These are phyloP conservation scores for Quercus robur DNA, from an alignment of 306 rosid genomes.

Conservation along the genomic window DNA sequence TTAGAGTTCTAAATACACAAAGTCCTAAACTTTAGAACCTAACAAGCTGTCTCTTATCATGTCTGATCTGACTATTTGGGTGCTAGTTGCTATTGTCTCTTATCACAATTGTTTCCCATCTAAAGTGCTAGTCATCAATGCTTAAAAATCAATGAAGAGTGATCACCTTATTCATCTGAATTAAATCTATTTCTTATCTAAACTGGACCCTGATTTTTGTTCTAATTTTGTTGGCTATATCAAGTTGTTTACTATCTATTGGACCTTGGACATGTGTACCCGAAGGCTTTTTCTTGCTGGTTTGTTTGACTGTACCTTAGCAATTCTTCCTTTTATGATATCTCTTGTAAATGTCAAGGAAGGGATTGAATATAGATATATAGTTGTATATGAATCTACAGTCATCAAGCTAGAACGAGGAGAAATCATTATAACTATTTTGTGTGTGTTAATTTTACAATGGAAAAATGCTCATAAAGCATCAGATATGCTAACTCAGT, in stretches of 20 bases:
- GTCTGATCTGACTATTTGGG: too few relatives aligned
- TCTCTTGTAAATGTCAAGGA: conserved; percentile 15
- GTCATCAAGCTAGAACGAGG: conserved; percentile 1
- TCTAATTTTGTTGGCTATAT: neutral
- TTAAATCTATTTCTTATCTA: neutral
- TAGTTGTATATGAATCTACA: conserved; percentile 10
- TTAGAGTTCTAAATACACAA: too few relatives aligned
- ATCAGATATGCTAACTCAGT: conserved; percentile 40
- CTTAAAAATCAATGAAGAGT: neutral
- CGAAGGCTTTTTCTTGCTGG: neutral
- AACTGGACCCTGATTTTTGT: neutral
- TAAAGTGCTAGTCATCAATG: neutral
- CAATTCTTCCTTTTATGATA: neutral
- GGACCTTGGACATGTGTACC: conserved; percentile 2
- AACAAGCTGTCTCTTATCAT: too few relatives aligned
- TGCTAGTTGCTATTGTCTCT: too few relatives aligned
- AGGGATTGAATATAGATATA: neutral
- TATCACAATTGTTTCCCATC: neutral
- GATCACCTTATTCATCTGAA: neutral
- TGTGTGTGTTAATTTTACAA: conserved; percentile 9
- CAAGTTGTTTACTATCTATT: neutral
- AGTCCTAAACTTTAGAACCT: too few relatives aligned
- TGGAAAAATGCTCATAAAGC: conserved; percentile 31
- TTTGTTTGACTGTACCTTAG: conserved; percentile 5
- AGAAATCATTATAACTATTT: conserved; percentile 3